Conservation (phyloP, 371 early-diverging fungal genomes). For the Mortierella sp. region DNA sequence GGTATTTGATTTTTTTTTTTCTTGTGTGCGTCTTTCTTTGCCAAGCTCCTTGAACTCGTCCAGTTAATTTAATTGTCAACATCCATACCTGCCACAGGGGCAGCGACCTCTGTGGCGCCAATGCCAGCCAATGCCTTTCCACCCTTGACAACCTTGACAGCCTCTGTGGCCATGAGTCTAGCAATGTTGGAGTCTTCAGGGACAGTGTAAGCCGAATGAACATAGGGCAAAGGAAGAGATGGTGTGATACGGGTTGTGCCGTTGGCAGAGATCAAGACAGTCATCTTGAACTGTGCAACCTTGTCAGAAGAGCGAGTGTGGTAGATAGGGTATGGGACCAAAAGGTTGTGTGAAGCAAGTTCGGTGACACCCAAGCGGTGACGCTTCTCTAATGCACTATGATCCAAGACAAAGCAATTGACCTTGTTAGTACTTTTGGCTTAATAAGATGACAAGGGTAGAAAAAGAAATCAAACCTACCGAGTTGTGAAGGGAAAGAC, state of each 20-base stretch:
- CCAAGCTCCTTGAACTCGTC: neutral
- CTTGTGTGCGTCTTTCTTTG: neutral
- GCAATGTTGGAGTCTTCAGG: conserved; percentile 62
- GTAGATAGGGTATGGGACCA: conserved; percentile 80
- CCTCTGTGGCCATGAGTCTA: conserved; percentile 58
- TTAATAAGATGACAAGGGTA: neutral
- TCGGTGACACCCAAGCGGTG: conserved; percentile 91
- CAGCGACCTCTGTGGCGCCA: conserved; percentile 29
- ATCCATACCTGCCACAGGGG: conserved; percentile 53
- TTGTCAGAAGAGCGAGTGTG: conserved; percentile 77
- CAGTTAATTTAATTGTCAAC: conserved; percentile 41
- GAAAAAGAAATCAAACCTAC: conserved; percentile 41
- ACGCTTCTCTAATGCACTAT: conserved; percentile 78
- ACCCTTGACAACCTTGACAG: conserved; percentile 58
- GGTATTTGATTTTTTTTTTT: neutral
- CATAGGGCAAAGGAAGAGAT: conserved; percentile 71
- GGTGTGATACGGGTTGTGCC: conserved; percentile 82
- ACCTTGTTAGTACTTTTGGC: neutral
- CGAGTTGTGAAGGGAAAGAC: conserved; percentile 88
- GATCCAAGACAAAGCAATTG: neutral
- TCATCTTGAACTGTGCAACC: conserved; percentile 91
- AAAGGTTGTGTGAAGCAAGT: conserved; percentile 77
- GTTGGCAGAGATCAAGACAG: conserved; percentile 82
- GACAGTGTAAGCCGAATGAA: conserved; percentile 77
- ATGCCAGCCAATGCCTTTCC: conserved; percentile 53